Conservation (phyloP, 169 alveolate species). For the Cryptosporidium meleagridis region DNA sequence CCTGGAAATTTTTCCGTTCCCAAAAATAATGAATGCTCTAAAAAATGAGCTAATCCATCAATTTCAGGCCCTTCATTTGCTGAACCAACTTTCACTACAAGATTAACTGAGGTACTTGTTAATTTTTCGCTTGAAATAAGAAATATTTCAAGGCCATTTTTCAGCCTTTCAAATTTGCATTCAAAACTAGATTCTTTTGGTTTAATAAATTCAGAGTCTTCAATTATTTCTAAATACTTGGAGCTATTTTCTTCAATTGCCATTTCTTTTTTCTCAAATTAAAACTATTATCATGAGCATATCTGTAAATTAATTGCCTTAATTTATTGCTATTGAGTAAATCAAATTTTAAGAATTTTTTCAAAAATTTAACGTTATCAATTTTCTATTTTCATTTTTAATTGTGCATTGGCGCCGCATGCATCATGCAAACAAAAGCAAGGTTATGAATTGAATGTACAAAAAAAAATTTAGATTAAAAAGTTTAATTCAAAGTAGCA, state of each 20-base stretch:
- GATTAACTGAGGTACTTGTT: neutral
- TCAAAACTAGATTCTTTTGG: constrained; percentile 8
- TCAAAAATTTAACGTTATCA: neutral
- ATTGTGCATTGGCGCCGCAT: neutral
- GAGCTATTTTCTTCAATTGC: neutral
- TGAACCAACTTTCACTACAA: constrained; percentile 43
- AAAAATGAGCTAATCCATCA: constrained; percentile 89
- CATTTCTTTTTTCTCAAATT: neutral
- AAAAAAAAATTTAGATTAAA: neutral
- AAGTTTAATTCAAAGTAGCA: too few species aligned
- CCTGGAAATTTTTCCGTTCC: constrained; percentile 87
- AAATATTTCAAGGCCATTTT: constrained; percentile 39
- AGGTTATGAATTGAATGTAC: neutral
- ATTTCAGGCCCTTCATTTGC: constrained; percentile 42
- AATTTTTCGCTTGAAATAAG: constrained; percentile 15
- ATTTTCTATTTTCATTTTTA: neutral
- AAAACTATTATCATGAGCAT: neutral
- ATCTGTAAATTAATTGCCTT: neutral
- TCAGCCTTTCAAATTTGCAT: neutral
- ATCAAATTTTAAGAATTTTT: neutral
- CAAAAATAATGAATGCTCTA: constrained; percentile 88
- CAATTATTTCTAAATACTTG: neutral
- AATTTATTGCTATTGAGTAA: too few species aligned
- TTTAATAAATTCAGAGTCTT: constrained; percentile 22
- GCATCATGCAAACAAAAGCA: neutral